Conservation (phyloP, 306 rosid genomes). For the Chamaecrista fasciculata region DNA sequence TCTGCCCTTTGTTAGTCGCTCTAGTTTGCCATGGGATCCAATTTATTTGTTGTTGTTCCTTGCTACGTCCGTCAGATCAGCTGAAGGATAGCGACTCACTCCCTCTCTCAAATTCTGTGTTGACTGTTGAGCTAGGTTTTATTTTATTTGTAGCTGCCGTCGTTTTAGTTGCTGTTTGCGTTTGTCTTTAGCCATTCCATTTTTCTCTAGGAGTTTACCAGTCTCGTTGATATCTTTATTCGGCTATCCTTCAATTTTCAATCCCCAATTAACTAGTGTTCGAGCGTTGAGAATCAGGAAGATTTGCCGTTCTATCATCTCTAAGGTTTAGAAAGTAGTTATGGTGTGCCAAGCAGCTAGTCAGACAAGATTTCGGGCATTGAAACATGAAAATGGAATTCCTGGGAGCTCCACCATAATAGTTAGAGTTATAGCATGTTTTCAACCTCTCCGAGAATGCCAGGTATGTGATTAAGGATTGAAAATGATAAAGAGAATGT, state of each 20-base stretch:
- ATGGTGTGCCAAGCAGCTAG: constrained; percentile 99
- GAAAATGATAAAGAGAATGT: not conserved
- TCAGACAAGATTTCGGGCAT: constrained; percentile 99
- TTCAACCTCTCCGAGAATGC: constrained; percentile 97
- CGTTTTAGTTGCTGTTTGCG: constrained; percentile 1
- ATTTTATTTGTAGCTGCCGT: not conserved
- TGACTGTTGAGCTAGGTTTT: not conserved
- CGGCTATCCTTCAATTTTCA: constrained; percentile 21
- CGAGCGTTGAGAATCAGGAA: constrained; percentile 37
- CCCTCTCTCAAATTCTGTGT: not conserved
- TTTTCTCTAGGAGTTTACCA: not conserved
- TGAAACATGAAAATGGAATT: constrained; percentile 91
- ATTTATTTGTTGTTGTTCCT: constrained; percentile 80
- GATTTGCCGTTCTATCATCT: constrained; percentile 38
- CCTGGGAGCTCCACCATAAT: constrained; percentile 86
- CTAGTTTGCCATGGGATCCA: constrained; percentile 77
- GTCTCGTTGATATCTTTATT: constrained; percentile 9
- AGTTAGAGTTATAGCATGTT: constrained; percentile 95
- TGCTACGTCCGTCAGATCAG: constrained; percentile 95
- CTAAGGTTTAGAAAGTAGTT: constrained; percentile 75
- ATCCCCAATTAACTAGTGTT: not conserved
- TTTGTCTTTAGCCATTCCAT: not conserved
- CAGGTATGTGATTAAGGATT: constrained; percentile 57
- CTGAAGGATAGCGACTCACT: constrained; percentile 40
- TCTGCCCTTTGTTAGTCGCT: not conserved